Percentiles rank a stretch among this genome's conserved stretches.
phyloP scores from a whole-genome alignment of 2,329 filamentous ascomycete genomes.

The Thermoascus crustaceus region DNA sequence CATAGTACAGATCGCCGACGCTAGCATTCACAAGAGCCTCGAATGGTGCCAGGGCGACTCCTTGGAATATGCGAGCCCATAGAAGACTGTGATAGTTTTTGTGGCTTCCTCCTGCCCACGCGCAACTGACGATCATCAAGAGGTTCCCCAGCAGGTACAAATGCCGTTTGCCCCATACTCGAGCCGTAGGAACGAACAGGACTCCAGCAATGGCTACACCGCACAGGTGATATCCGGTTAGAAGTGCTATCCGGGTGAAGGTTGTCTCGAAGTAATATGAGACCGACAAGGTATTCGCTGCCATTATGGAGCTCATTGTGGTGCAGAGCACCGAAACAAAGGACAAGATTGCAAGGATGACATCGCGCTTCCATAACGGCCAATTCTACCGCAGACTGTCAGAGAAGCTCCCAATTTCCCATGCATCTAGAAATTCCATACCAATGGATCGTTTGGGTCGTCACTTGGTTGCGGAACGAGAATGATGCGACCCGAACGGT shows the following conservation, averaged over 20 bases:
- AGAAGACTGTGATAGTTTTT: conserved; percentile 64
- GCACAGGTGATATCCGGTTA: conserved; percentile 81
- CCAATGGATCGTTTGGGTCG: conserved; percentile 80
- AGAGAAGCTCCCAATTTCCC: neutral
- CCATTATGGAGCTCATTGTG: conserved; percentile 75
- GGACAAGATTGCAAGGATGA: conserved; percentile 71
- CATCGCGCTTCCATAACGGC: conserved; percentile 77
- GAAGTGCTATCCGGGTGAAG: conserved; percentile 68
- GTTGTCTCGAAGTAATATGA: conserved; percentile 55
- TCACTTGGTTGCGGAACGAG: conserved; percentile 86
- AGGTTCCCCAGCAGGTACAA: conserved; percentile 70
- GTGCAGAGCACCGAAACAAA: conserved; percentile 75
- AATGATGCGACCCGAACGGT: conserved; percentile 64
- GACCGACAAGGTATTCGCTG: conserved; percentile 76
- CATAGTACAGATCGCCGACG: conserved; percentile 84
- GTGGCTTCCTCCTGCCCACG: conserved; percentile 66
- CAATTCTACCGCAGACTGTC: conserved; percentile 51
- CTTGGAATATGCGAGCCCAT: conserved; percentile 75
- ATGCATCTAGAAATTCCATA: too few relatives aligned
- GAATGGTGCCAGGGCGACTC: conserved; percentile 77
- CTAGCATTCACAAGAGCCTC: conserved; percentile 83
- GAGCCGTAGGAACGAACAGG: conserved; percentile 76
- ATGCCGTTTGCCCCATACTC: conserved; percentile 90
- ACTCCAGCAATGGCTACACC: conserved; percentile 75
- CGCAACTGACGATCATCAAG: conserved; percentile 63